Evolutionary conservation across 306 rosid genomes (phyloP), one percentile per base, ranked within the genome.

Genomic region (Rosa chinensis): DNA sequence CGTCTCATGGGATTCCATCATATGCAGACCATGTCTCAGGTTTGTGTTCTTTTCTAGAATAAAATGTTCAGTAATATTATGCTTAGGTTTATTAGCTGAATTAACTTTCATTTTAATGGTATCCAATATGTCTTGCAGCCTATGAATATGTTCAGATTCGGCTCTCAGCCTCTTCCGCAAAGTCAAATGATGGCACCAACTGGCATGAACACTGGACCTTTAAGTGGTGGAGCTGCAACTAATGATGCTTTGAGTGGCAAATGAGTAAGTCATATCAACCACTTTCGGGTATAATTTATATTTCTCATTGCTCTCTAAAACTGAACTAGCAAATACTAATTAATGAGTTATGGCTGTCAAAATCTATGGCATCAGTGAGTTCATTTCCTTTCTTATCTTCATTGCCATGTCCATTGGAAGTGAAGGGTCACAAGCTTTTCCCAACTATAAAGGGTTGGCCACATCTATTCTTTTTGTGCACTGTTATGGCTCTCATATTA

Each of bases 11-110:
- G 89, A n/a, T 87, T 90, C 77, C 97, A 91, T 62, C 87, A 87
- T 5, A 85, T 91, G 91, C 97, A 90, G 81, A 87, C 80, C 39
- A 67, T 88, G 61, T 82, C 94, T 61, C 98, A 91, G 94, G 98
- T 93, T 66, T 18, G 70, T 62, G 3, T 49, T 74, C 16, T 67
- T 87, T 72, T 74, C 73, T 47, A 73, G 55, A 58, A 32, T 72
- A 28, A 28, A 71, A 25, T 70, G 44, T 48, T 71, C 8, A 17
- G 61, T 72, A 14, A 28, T 17, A 16, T 28, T 3, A 5, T 45
- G 4, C 16, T 42, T 59, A 4, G 28, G 25, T 47, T 45, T 47
- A 8, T 40, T 45, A 63, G 23, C 72, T 6, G 14, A 11, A 28
- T 10, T 4, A 25, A 28, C 50, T 45, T 44, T 18, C 45, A 5